Percentiles rank a stretch among this genome's conserved stretches.
These are phyloP conservation scores for Ascochyta clinopodiicola DNA, from an alignment of 2,329 filamentous ascomycete species.

Conservation along the genomic window DNA sequence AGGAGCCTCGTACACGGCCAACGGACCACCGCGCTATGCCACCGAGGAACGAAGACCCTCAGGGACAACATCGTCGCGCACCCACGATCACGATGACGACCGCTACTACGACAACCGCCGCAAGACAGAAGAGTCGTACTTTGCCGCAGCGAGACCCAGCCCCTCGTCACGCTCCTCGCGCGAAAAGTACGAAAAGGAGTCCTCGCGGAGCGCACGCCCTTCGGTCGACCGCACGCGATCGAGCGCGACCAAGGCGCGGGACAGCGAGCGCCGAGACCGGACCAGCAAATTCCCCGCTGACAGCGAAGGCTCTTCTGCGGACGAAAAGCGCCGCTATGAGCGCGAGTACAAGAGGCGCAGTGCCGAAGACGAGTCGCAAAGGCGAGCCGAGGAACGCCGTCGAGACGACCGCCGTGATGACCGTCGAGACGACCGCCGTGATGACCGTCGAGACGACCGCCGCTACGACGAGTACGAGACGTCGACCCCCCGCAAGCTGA, in stretches of 20 bases:
- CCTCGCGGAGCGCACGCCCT: constrained; percentile 28
- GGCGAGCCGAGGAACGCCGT: constrained; percentile 17
- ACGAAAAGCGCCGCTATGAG: constrained; percentile 44
- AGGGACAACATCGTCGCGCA: background rate
- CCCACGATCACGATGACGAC: constrained; percentile 36
- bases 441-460: constrained; percentile 21
- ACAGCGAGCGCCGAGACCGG: constrained; percentile 49
- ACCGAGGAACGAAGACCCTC: constrained; percentile 44
- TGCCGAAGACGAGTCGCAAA: constrained; percentile 19
- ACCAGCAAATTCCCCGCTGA: constrained; percentile 47
- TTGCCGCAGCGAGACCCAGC: constrained; percentile 33
- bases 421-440: constrained; percentile 21
- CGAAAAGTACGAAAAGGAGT: constrained; percentile 35
- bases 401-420: constrained; percentile 20
- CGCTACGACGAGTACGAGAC: constrained; percentile 25
- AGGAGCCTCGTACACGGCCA: constrained; percentile 29
- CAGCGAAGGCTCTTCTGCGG: constrained; percentile 42
- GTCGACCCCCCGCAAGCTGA: constrained; percentile 34
- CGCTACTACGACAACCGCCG: constrained; percentile 48
- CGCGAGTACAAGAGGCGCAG: constrained; percentile 39
- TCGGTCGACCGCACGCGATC: constrained; percentile 47
- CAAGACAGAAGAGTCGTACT: constrained; percentile 49
- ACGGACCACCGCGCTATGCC: constrained; percentile 33
- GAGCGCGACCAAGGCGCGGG: constrained; percentile 45
- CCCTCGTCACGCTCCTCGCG: constrained; percentile 33